Conservation (phyloP, 2,329 filamentous ascomycete species). For the Venturia asperata region DNA sequence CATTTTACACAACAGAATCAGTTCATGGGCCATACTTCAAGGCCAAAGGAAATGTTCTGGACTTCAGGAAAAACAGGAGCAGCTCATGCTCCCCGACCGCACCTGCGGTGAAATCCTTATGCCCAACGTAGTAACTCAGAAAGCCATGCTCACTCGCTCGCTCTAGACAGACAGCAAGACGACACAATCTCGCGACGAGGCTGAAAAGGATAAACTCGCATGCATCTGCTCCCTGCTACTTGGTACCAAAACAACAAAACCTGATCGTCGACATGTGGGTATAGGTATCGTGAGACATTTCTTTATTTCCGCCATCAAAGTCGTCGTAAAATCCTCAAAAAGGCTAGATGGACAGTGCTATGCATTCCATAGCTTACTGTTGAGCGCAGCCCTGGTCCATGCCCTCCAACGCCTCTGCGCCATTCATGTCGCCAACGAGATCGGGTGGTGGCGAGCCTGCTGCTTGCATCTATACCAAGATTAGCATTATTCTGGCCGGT, state of each 20-base stretch:
- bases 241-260: not conserved
- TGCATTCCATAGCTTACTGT: constrained; percentile 39
- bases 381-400: constrained; percentile 55
- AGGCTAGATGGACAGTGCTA: not conserved
- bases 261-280: not conserved
- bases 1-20: too few relatives aligned
- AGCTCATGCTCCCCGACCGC: too few relatives aligned
- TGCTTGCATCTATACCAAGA: constrained; percentile 77
- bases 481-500: not conserved
- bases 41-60: too few relatives aligned
- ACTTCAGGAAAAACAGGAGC: too few relatives aligned
- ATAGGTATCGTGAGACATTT: not conserved
- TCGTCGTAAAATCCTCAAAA: not conserved
- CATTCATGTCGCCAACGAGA: constrained; percentile 81
- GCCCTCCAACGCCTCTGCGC: constrained; percentile 57
- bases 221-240: not conserved
- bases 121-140: not conserved
- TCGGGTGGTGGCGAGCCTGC: constrained; percentile 85
- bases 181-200: not conserved
- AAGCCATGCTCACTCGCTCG: not conserved
- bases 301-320: not conserved
- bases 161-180: not conserved
- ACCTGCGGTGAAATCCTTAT: too few relatives aligned
- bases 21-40: too few relatives aligned
- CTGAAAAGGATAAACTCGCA: not conserved